Percentiles rank a stretch among this genome's conserved stretches.
Evolutionary conservation across 345 rosid species (phyloP).

Genomic region (Camelina hispida): DNA sequence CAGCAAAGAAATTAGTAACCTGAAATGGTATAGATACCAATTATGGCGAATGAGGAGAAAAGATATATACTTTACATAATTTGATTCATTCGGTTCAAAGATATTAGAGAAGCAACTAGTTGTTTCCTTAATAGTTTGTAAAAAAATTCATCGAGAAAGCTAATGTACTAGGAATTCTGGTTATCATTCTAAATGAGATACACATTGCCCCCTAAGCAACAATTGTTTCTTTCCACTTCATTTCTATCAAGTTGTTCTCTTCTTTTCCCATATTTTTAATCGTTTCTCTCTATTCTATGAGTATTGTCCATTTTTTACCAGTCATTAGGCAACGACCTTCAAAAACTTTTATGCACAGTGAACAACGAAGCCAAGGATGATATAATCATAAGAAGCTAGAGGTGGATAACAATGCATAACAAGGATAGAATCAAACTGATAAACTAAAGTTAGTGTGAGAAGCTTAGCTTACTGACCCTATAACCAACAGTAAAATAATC

Average conservation of each 20-base stretch:
- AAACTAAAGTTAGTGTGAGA: background rate
- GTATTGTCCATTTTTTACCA: slow-evolving; percentile 2
- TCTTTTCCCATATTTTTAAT: background rate
- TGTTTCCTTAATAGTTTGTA: slow-evolving; percentile 9
- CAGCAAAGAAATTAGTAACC: slow-evolving; percentile 93
- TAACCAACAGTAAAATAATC: slow-evolving; percentile 94
- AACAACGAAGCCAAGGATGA: slow-evolving; percentile 19
- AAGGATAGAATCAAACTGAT: slow-evolving; percentile 13
- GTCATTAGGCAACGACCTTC: slow-evolving; percentile 18
- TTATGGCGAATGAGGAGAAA: slow-evolving; percentile 23
- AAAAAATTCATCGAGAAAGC: background rate
- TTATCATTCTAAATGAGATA: slow-evolving; percentile 18
- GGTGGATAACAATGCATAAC: slow-evolving; percentile 8
- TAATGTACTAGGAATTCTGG: background rate
- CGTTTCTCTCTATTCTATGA: slow-evolving; percentile 1
- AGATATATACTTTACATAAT: background rate
- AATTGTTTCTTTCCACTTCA: background rate
- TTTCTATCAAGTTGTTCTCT: slow-evolving; percentile 3
- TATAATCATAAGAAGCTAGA: slow-evolving; percentile 8
- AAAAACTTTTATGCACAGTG: slow-evolving; percentile 25
- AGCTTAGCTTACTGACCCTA: slow-evolving; percentile 62
- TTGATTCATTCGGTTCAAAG: slow-evolving; percentile 3
- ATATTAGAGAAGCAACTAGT: slow-evolving; percentile 1
- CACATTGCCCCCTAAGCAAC: slow-evolving; percentile 11
- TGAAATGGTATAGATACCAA: slow-evolving; percentile 40